Evolutionary conservation across 106 monocot species (phyloP), one percentile per base, ranked within the genome.

Genomic region (Chionographis japonica): DNA sequence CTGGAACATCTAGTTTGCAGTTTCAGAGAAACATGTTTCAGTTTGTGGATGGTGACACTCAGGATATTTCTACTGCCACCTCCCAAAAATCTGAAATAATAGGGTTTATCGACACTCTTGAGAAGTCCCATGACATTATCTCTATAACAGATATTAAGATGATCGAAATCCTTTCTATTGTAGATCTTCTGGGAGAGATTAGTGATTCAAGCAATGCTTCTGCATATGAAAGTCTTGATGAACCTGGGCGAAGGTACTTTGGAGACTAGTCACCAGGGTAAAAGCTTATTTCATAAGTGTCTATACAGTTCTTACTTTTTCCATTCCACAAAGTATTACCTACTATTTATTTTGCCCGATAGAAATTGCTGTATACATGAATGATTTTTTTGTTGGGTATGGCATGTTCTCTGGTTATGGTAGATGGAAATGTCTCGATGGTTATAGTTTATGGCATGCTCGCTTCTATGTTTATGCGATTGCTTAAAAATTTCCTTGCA

Each of bases 181-280:
- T 86, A 59, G 87, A 98, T 81, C 66, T 98, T 83, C 56, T 98
- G 65, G 65, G 60, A 75, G 83, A 85, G 72, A 74, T 90, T 43
- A 69, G 72, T 67, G 75, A 85, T 73, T 63, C 75, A 72, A 61
- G 62, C 37, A 62, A 36, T 74, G 55, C 77, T 75, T 98, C 90
- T 90, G 61, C 73, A 5, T 98, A 90, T 72, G 78, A 84, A 74
- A 90, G 74, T 77, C 83, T 98, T 72, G 98, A 98, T 81, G 83
- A 83, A 77, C 69, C 92, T 75, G 98, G 85, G 3, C 65, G 93
- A 75, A 90, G 90, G 98, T 98, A 92, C 68, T 77, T 35, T 58
- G 37, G 12, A 46, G 0, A 51, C 64, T 36, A 13, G 4, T 20
- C 10, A 15, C 35, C 54, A 12, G 41, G 27, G 13, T 54, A 46